Conservation (phyloP, 78 protist species). For the Emiliania huxleyi region DNA sequence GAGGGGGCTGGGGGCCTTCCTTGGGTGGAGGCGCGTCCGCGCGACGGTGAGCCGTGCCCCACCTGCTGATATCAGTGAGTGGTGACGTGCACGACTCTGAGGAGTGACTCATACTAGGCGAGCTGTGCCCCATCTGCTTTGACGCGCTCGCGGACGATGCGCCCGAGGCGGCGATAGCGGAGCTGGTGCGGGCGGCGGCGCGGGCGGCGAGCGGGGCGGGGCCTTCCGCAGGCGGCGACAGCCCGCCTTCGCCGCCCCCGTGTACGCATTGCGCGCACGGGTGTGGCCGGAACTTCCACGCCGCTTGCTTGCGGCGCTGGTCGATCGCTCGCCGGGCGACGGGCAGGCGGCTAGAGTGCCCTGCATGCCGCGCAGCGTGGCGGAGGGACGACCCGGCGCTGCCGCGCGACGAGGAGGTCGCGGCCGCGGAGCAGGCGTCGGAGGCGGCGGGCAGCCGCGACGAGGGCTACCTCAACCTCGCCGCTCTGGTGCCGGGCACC, state of each 20-base stretch:
- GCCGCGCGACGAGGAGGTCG: neutral
- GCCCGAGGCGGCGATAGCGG: neutral
- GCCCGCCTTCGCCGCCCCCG: neutral
- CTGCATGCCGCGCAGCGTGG: neutral
- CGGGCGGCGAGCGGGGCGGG: neutral
- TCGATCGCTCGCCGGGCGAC: neutral
- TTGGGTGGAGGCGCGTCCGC: neutral
- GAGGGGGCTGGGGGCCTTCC: neutral
- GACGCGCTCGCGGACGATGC: neutral
- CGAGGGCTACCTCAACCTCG: neutral
- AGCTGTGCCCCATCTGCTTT: neutral
- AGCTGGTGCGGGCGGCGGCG: neutral
- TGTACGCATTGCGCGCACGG: neutral
- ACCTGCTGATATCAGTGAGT: too few species aligned
- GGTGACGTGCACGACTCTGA: too few species aligned
- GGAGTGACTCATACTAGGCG: too few species aligned
- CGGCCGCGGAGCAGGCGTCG: neutral
- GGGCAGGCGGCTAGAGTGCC: neutral
- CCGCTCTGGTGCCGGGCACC: neutral
- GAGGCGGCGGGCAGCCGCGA: too few species aligned
- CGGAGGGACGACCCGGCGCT: neutral
- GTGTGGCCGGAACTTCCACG: neutral
- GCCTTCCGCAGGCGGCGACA: neutral
- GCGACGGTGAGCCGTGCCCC: neutral
- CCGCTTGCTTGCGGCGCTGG: neutral